These are phyloP conservation scores for Xylaria palmicola DNA, from an alignment of 495 filamentous ascomycete genomes.

Conservation along the genomic window DNA sequence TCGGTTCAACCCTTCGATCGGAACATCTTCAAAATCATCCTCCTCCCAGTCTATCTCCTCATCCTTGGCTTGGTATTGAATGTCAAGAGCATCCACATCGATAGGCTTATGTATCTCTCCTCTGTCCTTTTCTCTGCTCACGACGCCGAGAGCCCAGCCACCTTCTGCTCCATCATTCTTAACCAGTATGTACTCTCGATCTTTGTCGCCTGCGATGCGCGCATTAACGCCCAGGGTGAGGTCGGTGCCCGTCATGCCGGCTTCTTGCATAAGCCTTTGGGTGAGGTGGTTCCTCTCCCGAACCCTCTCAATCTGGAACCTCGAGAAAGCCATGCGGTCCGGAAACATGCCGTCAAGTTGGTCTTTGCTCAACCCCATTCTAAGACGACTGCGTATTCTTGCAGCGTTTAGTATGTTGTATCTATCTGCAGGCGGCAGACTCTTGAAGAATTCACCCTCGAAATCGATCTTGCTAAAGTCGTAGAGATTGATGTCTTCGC, in stretches of 20 bases:
- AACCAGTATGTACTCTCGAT: slow-evolving; percentile 90
- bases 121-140: slow-evolving; percentile 72
- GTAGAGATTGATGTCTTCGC: slow-evolving; percentile 96
- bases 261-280: slow-evolving; percentile 90
- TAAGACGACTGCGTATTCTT: slow-evolving; percentile 74
- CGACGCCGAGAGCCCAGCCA: slow-evolving; percentile 95
- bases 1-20: slow-evolving; percentile 88
- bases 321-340: slow-evolving; percentile 94
- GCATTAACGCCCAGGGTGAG: slow-evolving; percentile 60
- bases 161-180: slow-evolving; percentile 94
- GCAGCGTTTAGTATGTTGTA: slow-evolving; percentile 98
- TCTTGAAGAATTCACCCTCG: slow-evolving; percentile 87
- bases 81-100: slow-evolving; percentile 74
- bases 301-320: slow-evolving; percentile 93
- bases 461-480: slow-evolving; percentile 99
- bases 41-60: slow-evolving; percentile 65
- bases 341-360: slow-evolving; percentile 96
- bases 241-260: slow-evolving; percentile 80
- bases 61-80: slow-evolving; percentile 54
- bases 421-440: slow-evolving; percentile 82
- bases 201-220: slow-evolving; percentile 85
- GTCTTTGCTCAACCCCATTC: slow-evolving; percentile 96
- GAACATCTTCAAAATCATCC: slow-evolving; percentile 89
- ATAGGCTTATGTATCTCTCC: slow-evolving; percentile 81
- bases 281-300: slow-evolving; percentile 91